These are phyloP conservation scores for Candida nemodendra DNA, from an alignment of 805 yeast genomes.

Conservation along the genomic window DNA sequence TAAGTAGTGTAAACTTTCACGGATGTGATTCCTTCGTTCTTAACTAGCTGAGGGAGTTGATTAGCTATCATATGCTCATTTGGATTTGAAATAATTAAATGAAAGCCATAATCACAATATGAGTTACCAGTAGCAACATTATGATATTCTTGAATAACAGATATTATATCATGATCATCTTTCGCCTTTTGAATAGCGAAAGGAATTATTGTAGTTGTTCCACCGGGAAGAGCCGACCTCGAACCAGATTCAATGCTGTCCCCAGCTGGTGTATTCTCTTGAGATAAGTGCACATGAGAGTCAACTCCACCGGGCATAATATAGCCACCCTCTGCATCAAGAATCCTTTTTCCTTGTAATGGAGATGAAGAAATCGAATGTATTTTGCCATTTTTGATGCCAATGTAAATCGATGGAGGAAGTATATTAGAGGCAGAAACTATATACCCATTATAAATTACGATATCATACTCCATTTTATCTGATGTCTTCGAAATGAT, in stretches of 20 bases:
- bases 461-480: slow-evolving; percentile 20
- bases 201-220: slow-evolving; percentile 47
- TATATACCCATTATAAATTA: slow-evolving; percentile 32
- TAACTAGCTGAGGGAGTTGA: slow-evolving; percentile 35
- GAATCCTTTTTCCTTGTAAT: slow-evolving; percentile 14
- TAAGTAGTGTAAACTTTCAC: slow-evolving; percentile 48
- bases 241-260: slow-evolving; percentile 46
- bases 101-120: slow-evolving; percentile 50
- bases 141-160: slow-evolving; percentile 23
- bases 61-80: slow-evolving; percentile 15
- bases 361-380: slow-evolving; percentile 20
- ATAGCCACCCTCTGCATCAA: slow-evolving; percentile 46
- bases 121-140: slow-evolving; percentile 33
- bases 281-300: slow-evolving; percentile 48
- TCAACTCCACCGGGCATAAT: slow-evolving; percentile 55
- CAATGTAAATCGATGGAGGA: slow-evolving; percentile 37
- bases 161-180: slow-evolving; percentile 23
- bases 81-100: slow-evolving; percentile 38
- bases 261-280: slow-evolving; percentile 40
- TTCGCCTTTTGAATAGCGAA: slow-evolving; percentile 44
- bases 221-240: slow-evolving; percentile 47
- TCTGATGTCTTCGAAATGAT: too few relatives aligned
- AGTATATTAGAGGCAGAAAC: slow-evolving; percentile 32
- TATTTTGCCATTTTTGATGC: slow-evolving; percentile 29
- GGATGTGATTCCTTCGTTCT: slow-evolving; percentile 38